Conservation (phyloP, 2,329 filamentous ascomycete species). For the Microsporum canis region DNA sequence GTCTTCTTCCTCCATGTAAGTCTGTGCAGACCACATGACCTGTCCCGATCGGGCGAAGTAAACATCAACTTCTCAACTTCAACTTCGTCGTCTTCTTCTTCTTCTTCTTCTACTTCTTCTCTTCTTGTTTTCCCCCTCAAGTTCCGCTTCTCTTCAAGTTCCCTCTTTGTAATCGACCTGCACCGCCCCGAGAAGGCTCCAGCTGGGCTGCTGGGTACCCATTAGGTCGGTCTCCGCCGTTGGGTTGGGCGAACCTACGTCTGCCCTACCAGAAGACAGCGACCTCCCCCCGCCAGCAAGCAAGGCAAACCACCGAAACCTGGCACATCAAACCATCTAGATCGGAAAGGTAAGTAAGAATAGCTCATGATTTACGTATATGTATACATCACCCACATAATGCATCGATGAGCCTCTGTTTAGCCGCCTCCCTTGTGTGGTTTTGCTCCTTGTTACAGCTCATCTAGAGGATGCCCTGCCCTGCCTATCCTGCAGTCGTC, state of each 20-base stretch:
- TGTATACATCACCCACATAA: neutral
- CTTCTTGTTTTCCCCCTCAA: neutral
- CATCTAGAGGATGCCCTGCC: neutral
- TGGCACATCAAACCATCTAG: neutral
- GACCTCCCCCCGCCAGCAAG: neutral
- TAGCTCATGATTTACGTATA: neutral
- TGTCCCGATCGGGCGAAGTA: neutral
- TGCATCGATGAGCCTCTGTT: neutral
- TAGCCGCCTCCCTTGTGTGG: neutral
- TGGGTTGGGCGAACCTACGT: conserved; percentile 1
- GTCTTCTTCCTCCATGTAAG: neutral
- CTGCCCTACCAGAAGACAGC: neutral
- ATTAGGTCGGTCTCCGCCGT: neutral
- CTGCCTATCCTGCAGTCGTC: neutral
- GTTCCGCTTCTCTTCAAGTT: neutral
- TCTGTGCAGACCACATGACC: neutral
- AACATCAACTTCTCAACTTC: neutral
- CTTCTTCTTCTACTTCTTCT: neutral
- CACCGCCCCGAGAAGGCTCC: neutral
- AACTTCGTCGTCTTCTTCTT: conserved; percentile 2
- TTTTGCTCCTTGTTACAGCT: neutral
- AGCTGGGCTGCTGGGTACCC: neutral
- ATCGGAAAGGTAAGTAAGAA: neutral
- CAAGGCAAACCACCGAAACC: neutral
- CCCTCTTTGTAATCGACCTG: neutral